Evolutionary conservation across 805 yeast species (phyloP), one percentile per base, ranked within the genome.

Genomic region (Zygotorulaspora florentina): DNA sequence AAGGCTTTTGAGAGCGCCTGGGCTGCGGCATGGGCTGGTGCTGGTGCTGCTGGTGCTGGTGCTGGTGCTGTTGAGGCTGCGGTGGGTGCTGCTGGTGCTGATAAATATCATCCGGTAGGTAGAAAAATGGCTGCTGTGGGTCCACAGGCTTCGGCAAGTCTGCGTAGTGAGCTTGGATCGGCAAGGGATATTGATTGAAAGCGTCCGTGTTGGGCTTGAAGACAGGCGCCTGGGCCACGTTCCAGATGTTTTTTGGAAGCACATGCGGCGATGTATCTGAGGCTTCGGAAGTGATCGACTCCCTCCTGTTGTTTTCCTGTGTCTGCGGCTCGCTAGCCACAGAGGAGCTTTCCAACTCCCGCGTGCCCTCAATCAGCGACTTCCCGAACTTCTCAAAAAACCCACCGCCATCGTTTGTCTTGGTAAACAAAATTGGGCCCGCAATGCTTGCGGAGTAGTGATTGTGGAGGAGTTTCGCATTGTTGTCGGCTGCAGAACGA

Each of bases 331-430:
- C 40, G 35, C n/a, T 20, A 7, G 43, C 31, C 16, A 23, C 35
- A 17, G 43, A 39, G 7, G 23, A 23, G 18, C 28, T 42, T 42
- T 57, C 69, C 25, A 65, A 51, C 52, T 65, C 69, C 25, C 59
- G 53, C 1, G 69, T 65, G 15, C 67, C 68, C 41, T 64, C 68
- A 20, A 65, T 61, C 29, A 66, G 43, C 13, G 66, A 52, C 45
- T 58, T 59, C 34, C 70, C 70, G 42, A 66, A 60, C 37, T 54
- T 54, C 42, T 66, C 67, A 40, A 65, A 66, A 40, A 66, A 64
- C 6, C 67, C 63, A 29, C 58, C 59, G 16, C 44, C 49, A 28
- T 46, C 42, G 26, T 34, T 35, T 31, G 31, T 35, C 23, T 39
- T 34, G 15, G 44, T 35, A 15, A 47, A 52, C 23, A 52, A 33